Evolutionary conservation across 805 yeast genomes (phyloP).

Genomic region (Teunomyces panamensis): DNA sequence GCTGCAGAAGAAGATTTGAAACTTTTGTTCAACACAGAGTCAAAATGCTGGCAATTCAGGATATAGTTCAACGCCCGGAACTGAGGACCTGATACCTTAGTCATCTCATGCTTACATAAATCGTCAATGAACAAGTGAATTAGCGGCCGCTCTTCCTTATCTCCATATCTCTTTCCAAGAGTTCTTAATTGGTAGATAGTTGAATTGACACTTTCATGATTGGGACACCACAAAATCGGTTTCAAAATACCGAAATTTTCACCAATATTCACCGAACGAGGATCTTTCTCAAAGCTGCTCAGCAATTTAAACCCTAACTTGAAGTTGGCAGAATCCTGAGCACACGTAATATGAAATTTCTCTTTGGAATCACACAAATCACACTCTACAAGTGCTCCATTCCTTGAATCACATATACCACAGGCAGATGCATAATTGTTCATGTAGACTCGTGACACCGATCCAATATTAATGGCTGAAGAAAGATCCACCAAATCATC

Average conservation of each 20-base stretch:
- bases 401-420: constrained; percentile 40
- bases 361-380: constrained; percentile 35
- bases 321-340: constrained; percentile 45
- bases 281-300: constrained; percentile 10
- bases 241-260: constrained; percentile 35
- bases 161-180: constrained; percentile 25
- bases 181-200: constrained; percentile 25
- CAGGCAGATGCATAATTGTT: constrained; percentile 37
- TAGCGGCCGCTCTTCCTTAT: constrained; percentile 35
- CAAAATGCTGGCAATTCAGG: constrained; percentile 16
- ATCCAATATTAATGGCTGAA: constrained; percentile 22
- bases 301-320: constrained; percentile 52
- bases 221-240: constrained; percentile 45
- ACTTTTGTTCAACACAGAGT: background rate
- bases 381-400: constrained; percentile 54
- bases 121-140: constrained; percentile 41
- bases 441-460: constrained; percentile 25
- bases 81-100: constrained; percentile 30
- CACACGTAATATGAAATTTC: constrained; percentile 55
- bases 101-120: constrained; percentile 12
- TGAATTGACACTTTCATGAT: constrained; percentile 26
- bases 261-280: constrained; percentile 21
- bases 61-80: constrained; percentile 30
- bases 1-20: background rate
- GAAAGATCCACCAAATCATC: constrained; percentile 30